Evolutionary conservation across 1,284 basidiomycete genomes (phyloP).

Genomic region (Pseudozyma sp.): DNA sequence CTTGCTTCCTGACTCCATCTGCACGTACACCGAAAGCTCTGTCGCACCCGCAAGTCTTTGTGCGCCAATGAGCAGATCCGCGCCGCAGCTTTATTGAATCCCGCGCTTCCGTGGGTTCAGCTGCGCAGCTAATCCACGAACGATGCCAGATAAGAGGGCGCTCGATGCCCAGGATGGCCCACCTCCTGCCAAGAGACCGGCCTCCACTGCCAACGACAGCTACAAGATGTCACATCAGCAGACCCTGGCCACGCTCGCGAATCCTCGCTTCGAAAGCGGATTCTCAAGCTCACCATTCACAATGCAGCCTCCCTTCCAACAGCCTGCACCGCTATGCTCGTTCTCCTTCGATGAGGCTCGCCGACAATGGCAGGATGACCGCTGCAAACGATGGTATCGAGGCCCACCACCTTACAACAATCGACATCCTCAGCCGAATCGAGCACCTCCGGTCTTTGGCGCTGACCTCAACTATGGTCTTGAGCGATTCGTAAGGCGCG

Average conservation of each 20-base stretch:
- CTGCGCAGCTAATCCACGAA: slow-evolving; percentile 7
- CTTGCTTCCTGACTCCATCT: not conserved
- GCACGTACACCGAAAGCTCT: not conserved
- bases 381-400: slow-evolving; percentile 44
- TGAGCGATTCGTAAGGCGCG: slow-evolving; percentile 76
- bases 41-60: not conserved
- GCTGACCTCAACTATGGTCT: slow-evolving; percentile 68
- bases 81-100: slow-evolving; percentile 25
- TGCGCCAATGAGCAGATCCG: slow-evolving; percentile 14
- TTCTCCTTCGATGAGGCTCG: slow-evolving; percentile 56
- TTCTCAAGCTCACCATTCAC: slow-evolving; percentile 15
- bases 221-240: slow-evolving; percentile 1
- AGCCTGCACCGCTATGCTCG: slow-evolving; percentile 43
- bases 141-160: slow-evolving; percentile 35
- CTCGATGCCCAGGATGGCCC: slow-evolving; percentile 4
- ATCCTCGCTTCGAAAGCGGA: slow-evolving; percentile 16
- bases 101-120: slow-evolving; percentile 21
- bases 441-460: slow-evolving; percentile 23
- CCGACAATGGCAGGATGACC: slow-evolving; percentile 51
- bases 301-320: slow-evolving; percentile 37
- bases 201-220: not conserved
- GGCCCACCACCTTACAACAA: slow-evolving; percentile 44
- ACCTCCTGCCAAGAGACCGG: slow-evolving; percentile 10
- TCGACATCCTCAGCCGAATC: slow-evolving; percentile 16
- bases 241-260: slow-evolving; percentile 21